Evolutionary conservation across 2,329 filamentous ascomycete genomes (phyloP), one percentile per base, ranked within the genome.

Genomic region (Geosmithia putterillii): DNA sequence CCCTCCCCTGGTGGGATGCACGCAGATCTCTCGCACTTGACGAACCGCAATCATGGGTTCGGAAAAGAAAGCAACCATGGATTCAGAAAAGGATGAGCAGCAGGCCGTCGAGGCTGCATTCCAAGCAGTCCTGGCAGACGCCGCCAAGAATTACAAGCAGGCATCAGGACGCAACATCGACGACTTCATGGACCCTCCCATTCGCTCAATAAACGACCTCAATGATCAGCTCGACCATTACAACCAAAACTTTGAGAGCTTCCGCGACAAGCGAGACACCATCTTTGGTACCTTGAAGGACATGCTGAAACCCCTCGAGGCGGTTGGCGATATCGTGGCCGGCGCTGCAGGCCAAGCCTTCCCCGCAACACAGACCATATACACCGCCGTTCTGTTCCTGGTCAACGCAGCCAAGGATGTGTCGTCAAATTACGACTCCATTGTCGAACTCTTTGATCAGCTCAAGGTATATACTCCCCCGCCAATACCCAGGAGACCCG

Each of bases 331-430:
- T 22, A 54, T 65, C 9, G 54, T 61, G 15, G 54, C 58, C 9
- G 64, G 63, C 7, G 59, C 56, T 1, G 58, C 60, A 2, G 51
- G 55, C 12, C 60, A 64, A 7, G 56, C 55, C 3, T 70, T 70
- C 45, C 54, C 65, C 2, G 64, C 67, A 0, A 58, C 62, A 3
- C 56, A 64, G 40, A 53, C 56, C 22, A 62, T 69, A 42, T 71
- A 67, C 46, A 56, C 61, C 7, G 67, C 67, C 7, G 64, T 66
- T 2, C 51, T 60, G 14, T 64, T 67, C 43, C 53, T 72, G 8
- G 56, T 71, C 17, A 57, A 57, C 28, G 65, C 67, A 8, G 69
- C 67, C 2, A 60, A 61, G 18, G 61, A 67, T 41, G 67, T 70
- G 15, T 68, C 65, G 1, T 51, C 60, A 1, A 58, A 59, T 7